These are phyloP conservation scores for Xylaria intraflava DNA, from an alignment of 495 filamentous ascomycete genomes.

Conservation along the genomic window DNA sequence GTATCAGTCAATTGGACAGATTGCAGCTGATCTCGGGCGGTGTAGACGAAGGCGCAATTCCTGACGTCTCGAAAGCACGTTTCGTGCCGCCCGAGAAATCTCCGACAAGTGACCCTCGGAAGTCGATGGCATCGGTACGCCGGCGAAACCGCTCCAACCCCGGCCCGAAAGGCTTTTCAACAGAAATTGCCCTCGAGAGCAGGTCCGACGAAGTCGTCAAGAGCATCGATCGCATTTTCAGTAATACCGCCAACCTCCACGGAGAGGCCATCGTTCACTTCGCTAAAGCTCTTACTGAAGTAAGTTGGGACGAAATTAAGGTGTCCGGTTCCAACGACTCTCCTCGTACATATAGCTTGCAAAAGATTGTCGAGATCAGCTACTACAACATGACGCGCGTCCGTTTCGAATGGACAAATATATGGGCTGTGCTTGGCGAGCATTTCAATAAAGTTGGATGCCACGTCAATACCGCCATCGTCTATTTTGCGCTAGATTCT, in stretches of 20 bases:
- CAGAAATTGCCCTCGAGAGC: slow-evolving; percentile 84
- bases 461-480: slow-evolving; percentile 87
- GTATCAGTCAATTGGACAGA: slow-evolving; percentile 91
- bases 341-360: slow-evolving; percentile 89
- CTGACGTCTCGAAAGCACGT: slow-evolving; percentile 82
- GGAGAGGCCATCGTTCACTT: slow-evolving; percentile 98
- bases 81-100: slow-evolving; percentile 51
- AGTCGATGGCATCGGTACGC: slow-evolving; percentile 57
- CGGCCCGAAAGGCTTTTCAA: slow-evolving; percentile 61
- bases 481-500: slow-evolving; percentile 95
- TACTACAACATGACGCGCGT: slow-evolving; percentile 99
- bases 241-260: slow-evolving; percentile 85
- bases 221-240: slow-evolving; percentile 91
- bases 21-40: slow-evolving; percentile 92
- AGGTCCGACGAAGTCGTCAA: slow-evolving; percentile 88
- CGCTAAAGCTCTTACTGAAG: slow-evolving; percentile 83
- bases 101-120: slow-evolving; percentile 50
- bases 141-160: slow-evolving; percentile 61
- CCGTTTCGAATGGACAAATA: slow-evolving; percentile 94
- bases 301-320: slow-evolving; percentile 98
- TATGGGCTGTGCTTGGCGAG: slow-evolving; percentile 91
- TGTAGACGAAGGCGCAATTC: slow-evolving; percentile 84
- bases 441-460: slow-evolving; percentile 98
- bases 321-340: slow-evolving; percentile 92
- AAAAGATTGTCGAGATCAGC: slow-evolving; percentile 97